Evolutionary conservation across 2,329 filamentous ascomycete genomes (phyloP), one percentile per base, ranked within the genome.

Genomic region (Trichoderma cornu-damae): DNA sequence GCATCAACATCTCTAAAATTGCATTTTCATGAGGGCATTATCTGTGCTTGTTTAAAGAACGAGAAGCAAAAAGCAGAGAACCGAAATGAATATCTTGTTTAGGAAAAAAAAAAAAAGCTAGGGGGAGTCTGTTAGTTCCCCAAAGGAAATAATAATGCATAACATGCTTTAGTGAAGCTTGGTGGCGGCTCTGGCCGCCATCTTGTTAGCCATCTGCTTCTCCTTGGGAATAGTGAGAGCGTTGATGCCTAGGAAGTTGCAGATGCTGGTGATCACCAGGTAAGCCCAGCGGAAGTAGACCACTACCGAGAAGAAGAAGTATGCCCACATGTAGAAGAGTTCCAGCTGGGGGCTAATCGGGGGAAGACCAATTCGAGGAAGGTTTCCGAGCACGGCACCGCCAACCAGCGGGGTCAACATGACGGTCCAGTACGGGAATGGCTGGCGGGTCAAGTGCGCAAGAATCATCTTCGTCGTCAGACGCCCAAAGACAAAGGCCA

Each of bases 401-500:
- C 89, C 88, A 47, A 96, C 81, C 37, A 99, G 84, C 6, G 94
- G 94, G 32, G 83, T 84, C 35, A 97, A 80, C 82, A 97, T 89
- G 48, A 94, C 82, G 9, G 94, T 97, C 91, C 92, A 97, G 80
- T 89, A 95, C 1, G 94, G 94, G 74, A 97, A 99, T 3, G 93
- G 89, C 71, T 97, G 94, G 61, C 85, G 85, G 2, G 94, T 94
- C 51, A 99, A 79, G 72, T 99, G 94, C 2, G 94, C 93, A 16
- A 99, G 85, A 69, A 99, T 99, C 73, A 97, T 97, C 78, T 97
- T 99, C 37, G 94, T 99, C 0, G 94, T 97, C 87, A 99, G 91
- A 64, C 94, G 88, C 34, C 94, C 94, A 72, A 99, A 97, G 59
- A 96, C 94, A 66, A 97, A 92, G n/a, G 90, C 89, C 79, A 97